Base-by-base conservation (phyloP, 805 yeast species). In the Candida sithepensis region DNA sequence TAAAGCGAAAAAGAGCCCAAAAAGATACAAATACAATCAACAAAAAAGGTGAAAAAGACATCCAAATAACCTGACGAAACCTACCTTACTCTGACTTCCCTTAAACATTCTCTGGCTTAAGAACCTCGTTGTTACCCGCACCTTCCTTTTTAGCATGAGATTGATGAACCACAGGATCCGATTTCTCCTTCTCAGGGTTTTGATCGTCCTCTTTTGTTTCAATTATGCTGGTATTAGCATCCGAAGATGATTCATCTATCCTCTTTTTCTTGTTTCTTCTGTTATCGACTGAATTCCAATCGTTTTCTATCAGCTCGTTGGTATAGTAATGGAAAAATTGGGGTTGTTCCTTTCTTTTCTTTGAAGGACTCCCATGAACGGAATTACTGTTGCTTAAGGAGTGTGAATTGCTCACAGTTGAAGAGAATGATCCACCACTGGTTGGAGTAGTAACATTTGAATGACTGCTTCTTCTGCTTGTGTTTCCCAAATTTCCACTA, bases 261-360 rank as follows among this genome's bases (percentile, higher is more conserved):
- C 43, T 46, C 44, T 47, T 53, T 32, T 51, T 54, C 43, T 56
- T 57, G 41, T 50, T 56, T 19, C 60, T 39, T 23, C 61, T 38
- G 39, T 57, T 57, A 40, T 57, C 58, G 16, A 47, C 42, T 6
- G 58, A 56, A 41, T 44, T 49, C 24, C 47, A 41, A 32, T 57
- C 59, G 41, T 47, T 48, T 10, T 48, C 45, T 13, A 45, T 45
- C 4, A n/a, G 4, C 10, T 46, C 50, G n/a, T 42, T 51, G 7
- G 58, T 42, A 39, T 57, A 57, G 47, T 57, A 57, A 42, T 57
- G 61, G 51, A 57, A 57, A 37, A 57, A 57, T 37, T 54, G 56
- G 2, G 53, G 45, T 3, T 40, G 48, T n/a, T 52, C 55, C 32
- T 48, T 48, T 34, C 55, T 36, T 21, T 46, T 51, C 36, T 22